Percentiles rank a stretch among this genome's conserved stretches.
These are phyloP conservation scores for Blakeslea trispora DNA, from an alignment of 371 early-diverging fungal genomes.

Conservation along the genomic window DNA sequence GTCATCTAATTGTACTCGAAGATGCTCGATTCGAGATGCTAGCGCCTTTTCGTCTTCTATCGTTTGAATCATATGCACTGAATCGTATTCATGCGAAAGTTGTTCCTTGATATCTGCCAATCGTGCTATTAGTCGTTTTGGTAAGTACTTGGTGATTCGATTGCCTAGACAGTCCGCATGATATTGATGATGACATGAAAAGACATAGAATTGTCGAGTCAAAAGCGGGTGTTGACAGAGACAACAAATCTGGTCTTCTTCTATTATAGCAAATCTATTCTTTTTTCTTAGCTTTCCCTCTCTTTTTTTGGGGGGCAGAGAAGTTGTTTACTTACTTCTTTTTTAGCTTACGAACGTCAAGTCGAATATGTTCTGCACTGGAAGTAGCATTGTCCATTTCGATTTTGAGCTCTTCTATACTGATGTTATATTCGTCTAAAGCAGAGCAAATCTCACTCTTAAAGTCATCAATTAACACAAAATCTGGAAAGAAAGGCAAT, in stretches of 20 bases:
- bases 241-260: conserved; percentile 23
- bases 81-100: conserved; percentile 46
- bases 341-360: conserved; percentile 77
- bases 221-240: conserved; percentile 47
- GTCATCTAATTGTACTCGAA: conserved; percentile 73
- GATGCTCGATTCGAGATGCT: conserved; percentile 19
- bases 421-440: conserved; percentile 82
- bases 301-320: conserved; percentile 2
- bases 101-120: conserved; percentile 64
- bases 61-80: conserved; percentile 11
- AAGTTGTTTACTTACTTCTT: conserved; percentile 45
- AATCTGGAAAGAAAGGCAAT: conserved; percentile 94
- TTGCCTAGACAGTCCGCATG: conserved; percentile 88
- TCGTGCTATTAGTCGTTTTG: conserved; percentile 40
- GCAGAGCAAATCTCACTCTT: conserved; percentile 88
- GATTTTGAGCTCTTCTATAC: conserved; percentile 75
- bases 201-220: conserved; percentile 28
- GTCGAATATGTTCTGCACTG: conserved; percentile 79
- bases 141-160: conserved; percentile 40
- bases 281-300: too few relatives aligned
- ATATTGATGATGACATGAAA: conserved; percentile 30
- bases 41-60: conserved; percentile 26
- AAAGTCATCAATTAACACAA: conserved; percentile 92
- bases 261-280: conserved; percentile 26
- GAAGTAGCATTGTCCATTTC: conserved; percentile 92